Percentiles rank a stretch among this genome's conserved stretches.
These are phyloP conservation scores for Oehlia diaphana DNA, from an alignment of 192 early-diverging fungal species.

Conservation along the genomic window DNA sequence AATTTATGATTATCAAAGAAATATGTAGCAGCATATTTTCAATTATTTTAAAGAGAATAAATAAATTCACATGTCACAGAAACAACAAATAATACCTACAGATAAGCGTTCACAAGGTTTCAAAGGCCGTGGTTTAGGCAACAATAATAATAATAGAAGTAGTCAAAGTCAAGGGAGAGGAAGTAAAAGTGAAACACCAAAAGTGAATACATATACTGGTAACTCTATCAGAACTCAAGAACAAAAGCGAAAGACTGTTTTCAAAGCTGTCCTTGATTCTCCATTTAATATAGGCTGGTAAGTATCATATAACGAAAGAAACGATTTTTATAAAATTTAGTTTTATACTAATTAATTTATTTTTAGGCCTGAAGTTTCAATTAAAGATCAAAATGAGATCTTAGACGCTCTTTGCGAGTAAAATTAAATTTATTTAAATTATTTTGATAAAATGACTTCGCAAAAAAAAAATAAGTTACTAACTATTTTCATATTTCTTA, in stretches of 20 bases:
- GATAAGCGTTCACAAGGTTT: neutral
- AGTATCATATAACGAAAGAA: neutral
- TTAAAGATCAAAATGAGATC: conserved; percentile 15
- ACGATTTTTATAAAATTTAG: no score
- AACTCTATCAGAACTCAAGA: neutral
- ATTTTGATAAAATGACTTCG: no score
- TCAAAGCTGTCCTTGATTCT: conserved; percentile 27
- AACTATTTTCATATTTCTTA: neutral
- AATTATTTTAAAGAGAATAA: neutral
- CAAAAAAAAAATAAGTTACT: no score
- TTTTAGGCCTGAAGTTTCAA: conserved; percentile 16
- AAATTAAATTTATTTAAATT: neutral
- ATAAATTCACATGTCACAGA: neutral
- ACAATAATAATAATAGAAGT: neutral
- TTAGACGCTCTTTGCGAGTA: conserved; percentile 23
- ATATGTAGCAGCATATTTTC: no score
- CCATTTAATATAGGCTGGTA: conserved; percentile 20
- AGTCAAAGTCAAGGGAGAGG: neutral
- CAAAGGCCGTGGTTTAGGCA: neutral
- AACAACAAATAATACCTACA: neutral
- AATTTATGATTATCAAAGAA: no score
- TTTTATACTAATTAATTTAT: neutral
- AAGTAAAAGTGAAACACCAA: neutral
- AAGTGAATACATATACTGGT: conserved; percentile 7
- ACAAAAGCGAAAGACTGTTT: conserved; percentile 16